Base-by-base conservation (phyloP, 2,329 filamentous ascomycete genomes). In the Aureobasidium sp. region DNA sequence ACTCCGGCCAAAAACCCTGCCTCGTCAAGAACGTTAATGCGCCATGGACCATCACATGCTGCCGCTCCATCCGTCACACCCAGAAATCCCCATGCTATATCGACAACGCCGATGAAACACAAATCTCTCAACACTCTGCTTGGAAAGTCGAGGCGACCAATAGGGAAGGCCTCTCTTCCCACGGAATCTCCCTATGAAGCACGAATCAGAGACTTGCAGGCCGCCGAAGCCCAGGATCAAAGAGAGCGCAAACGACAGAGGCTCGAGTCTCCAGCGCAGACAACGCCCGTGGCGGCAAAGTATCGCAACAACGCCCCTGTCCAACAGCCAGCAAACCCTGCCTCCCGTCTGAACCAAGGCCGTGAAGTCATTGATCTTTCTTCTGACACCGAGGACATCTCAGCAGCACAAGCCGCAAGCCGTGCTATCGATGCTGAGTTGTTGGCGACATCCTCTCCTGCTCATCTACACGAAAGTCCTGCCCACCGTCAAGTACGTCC, bases 121-220 rank as follows among this genome's bases (percentile, higher is more conserved):
- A 82, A 81, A 64, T 81, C 84, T 4, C 70, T 88, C 33, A 84
- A 84, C 65, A 79, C 84, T 53, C 67, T 90, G 15, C 78, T 91
- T 29, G 86, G 85, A 1, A 84, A 83, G 1, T 83, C 83, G 11
- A 85, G 80, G 59, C 82, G 85, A 0, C 81, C 83, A 9, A 79
- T 84, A 66, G 84, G 84, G 0, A 85, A 85, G 67, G 81, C 86
- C 2, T 65, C 77, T 2, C 68, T 86, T 3, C 79, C 83, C 0
- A 73, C 69, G 8, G 79, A 80, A 57, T 89, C 87, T 0, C 87
- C 88, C 0, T 90, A 84, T 63, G 87, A 90, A 64, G 74, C 82
- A 59, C 75, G 80, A 38, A 76, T 68, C 50, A 66, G 46, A 37
- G 67, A 69, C 50, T 37, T 64, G 3, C 68, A 77, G 61, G 69